phyloP scores from a whole-genome alignment of 106 monocot species.

The Phalaenopsis aphrodite region DNA sequence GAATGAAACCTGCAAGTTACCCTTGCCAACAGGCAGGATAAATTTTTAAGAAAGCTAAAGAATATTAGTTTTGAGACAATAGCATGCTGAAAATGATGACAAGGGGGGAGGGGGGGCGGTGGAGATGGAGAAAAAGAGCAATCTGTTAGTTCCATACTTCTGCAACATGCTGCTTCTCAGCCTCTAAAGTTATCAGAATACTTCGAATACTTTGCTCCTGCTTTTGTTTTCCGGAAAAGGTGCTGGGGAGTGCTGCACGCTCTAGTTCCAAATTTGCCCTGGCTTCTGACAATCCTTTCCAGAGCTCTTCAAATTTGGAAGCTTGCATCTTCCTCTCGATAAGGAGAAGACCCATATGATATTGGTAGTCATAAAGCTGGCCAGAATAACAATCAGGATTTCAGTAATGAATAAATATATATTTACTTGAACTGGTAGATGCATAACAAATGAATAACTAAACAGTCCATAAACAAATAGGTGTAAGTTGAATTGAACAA shows the following conservation, averaged over 20 bases:
- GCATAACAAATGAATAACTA: neutral
- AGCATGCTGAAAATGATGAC: neutral
- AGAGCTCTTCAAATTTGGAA: slow-evolving; percentile 10
- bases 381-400: neutral
- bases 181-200: neutral
- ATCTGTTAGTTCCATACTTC: neutral
- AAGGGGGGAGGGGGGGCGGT: neutral
- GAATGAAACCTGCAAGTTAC: too few relatives aligned
- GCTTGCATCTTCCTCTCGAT: slow-evolving; percentile 6
- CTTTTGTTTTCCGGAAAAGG: neutral
- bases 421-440: neutral
- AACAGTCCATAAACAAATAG: neutral
- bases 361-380: slow-evolving; percentile 13
- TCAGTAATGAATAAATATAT: neutral
- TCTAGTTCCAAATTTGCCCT: neutral
- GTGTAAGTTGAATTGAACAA: neutral
- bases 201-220: slow-evolving; percentile 3
- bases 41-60: neutral
- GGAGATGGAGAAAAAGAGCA: neutral
- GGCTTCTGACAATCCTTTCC: slow-evolving; percentile 2
- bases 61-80: neutral
- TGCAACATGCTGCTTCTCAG: neutral
- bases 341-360: slow-evolving; percentile 8
- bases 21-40: too few relatives aligned
- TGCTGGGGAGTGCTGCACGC: neutral